Evolutionary conservation across 495 filamentous ascomycete species (phyloP).

Genomic region (Monascus purpureus): DNA sequence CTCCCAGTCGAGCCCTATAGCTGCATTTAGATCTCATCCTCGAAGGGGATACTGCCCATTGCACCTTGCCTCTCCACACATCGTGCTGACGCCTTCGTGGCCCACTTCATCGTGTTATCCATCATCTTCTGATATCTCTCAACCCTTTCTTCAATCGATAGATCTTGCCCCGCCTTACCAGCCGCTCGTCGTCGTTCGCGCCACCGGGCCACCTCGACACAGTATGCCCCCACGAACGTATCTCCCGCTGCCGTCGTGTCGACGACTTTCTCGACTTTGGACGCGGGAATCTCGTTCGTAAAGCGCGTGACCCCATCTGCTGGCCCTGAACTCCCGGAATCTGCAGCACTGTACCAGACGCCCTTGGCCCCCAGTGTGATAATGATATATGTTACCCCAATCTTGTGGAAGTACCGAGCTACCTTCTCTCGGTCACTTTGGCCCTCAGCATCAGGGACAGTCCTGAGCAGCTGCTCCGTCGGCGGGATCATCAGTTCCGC

Average conservation of each 20-base stretch:
- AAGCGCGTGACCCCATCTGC: conserved; percentile 20
- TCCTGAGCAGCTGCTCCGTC: conserved; percentile 16
- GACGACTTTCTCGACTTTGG: conserved; percentile 52
- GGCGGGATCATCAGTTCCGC: conserved; percentile 51
- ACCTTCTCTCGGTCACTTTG: conserved; percentile 38
- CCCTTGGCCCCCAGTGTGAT: conserved; percentile 75
- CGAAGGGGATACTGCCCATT: conserved; percentile 82
- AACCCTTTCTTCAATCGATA: conserved; percentile 27
- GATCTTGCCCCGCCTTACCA: conserved; percentile 19
- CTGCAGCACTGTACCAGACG: conserved; percentile 40
- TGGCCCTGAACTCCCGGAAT: conserved; percentile 24
- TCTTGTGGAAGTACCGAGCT: conserved; percentile 41
- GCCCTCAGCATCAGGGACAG: conserved; percentile 24
- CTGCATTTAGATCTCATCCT: conserved; percentile 47
- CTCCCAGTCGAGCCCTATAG: too few species aligned
- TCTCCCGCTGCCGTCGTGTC: conserved; percentile 95
- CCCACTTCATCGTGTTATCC: conserved; percentile 47
- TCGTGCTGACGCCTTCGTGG: conserved; percentile 59
- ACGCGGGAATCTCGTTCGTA: conserved; percentile 33
- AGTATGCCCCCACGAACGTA: conserved; percentile 84
- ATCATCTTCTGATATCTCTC: conserved; percentile 35
- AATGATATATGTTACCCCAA: conserved; percentile 62
- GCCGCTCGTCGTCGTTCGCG: conserved; percentile 20
- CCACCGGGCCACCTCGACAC: conserved; percentile 44
- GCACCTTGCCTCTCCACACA: conserved; percentile 69